These are phyloP conservation scores for Phytophthora pisi DNA, from an alignment of 352 stramenopile species.

Conservation along the genomic window DNA sequence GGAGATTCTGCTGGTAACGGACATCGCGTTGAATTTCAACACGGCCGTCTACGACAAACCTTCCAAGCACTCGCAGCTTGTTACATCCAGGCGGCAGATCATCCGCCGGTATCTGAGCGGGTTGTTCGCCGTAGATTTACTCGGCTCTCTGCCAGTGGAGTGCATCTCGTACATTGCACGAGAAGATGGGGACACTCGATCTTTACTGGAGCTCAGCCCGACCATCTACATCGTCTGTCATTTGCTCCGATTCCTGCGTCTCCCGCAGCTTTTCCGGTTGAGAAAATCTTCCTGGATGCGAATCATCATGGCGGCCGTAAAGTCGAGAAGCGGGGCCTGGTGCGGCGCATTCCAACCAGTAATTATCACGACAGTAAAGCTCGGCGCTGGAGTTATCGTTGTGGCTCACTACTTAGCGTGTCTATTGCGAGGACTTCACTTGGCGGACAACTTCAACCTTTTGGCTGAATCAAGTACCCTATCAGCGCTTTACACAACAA, in stretches of 20 bases:
- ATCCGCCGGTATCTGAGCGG: constrained; percentile 1
- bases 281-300: neutral
- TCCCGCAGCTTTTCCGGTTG: neutral
- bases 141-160: constrained; percentile 1
- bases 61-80: neutral
- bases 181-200: neutral
- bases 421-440: neutral
- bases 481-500: constrained; percentile 1
- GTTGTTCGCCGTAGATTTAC: neutral
- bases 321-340: neutral
- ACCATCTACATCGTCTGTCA: constrained; percentile 1
- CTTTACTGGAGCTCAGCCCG: neutral
- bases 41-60: constrained; percentile 6
- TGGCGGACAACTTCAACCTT: neutral
- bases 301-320: neutral
- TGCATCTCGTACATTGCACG: neutral
- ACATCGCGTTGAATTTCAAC: constrained; percentile 14
- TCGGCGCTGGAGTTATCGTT: neutral
- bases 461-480: neutral
- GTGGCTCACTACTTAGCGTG: constrained; percentile 1
- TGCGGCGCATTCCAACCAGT: neutral
- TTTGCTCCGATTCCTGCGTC: constrained; percentile 6
- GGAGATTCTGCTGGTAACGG: constrained; percentile 9
- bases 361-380: neutral
- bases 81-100: neutral